phyloP scores from a whole-genome alignment of 176 grass and related monocot species.

The Areca catechu region DNA sequence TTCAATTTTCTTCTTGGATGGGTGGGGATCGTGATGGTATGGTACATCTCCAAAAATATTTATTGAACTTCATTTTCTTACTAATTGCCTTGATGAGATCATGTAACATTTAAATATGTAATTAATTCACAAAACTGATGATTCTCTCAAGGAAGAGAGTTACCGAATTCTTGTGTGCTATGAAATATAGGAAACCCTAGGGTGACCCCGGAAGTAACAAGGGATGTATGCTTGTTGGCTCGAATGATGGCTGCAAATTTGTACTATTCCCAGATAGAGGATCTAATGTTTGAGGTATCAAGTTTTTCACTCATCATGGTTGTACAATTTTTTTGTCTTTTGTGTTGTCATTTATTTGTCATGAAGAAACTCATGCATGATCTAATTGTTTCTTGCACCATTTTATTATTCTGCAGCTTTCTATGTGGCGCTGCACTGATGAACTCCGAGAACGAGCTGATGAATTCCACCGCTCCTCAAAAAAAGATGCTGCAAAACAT shows the following conservation, averaged over 20 bases:
- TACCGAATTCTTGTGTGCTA: too few species aligned
- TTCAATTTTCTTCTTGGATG: conserved; percentile 99
- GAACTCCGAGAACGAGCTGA: conserved; percentile 62
- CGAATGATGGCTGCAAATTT: conserved; percentile 95
- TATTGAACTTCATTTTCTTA: neutral
- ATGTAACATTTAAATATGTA: too few species aligned
- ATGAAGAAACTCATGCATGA: too few species aligned
- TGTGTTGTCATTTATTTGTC: too few species aligned
- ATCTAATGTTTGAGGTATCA: conserved; percentile 95
- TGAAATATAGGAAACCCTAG: conserved; percentile 65
- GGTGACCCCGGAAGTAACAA: conserved; percentile 95
- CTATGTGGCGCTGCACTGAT: conserved; percentile 95
- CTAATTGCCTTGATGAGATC: too few species aligned
- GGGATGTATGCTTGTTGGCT: conserved; percentile 92
- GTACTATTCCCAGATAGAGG: conserved; percentile 94
- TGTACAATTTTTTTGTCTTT: too few species aligned
- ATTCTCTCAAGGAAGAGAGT: too few species aligned
- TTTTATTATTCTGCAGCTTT: conserved; percentile 43
- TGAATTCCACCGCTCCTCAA: conserved; percentile 43
- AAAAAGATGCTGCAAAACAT: conserved; percentile 83
- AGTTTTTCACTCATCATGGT: neutral
- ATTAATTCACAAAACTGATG: too few species aligned
- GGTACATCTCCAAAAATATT: conserved; percentile 5
- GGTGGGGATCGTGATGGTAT: conserved; percentile 94
- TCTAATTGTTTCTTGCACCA: too few species aligned